A percentile compares a stretch with the other conserved stretches of the same genome.
phyloP scores from a whole-genome alignment of 129 eudicot genomes.

The Escallonia rubra region DNA sequence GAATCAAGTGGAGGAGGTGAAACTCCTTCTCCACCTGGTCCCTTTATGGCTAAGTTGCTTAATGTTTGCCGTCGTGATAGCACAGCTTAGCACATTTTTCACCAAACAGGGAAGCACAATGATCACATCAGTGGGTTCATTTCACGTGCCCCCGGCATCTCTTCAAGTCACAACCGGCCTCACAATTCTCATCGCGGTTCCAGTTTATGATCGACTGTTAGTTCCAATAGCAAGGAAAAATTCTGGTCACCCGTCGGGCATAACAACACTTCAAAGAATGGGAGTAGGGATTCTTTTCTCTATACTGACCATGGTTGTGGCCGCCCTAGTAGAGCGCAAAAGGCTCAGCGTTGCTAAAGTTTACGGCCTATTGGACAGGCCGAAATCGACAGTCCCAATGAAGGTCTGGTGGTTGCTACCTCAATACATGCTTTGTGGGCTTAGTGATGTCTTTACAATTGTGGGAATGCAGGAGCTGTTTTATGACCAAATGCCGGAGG shows the following conservation, averaged over 20 bases:
- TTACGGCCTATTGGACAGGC: slow-evolving; percentile 26
- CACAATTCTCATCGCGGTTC: slow-evolving; percentile 41
- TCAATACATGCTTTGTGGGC: slow-evolving; percentile 36
- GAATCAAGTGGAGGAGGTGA: slow-evolving; percentile 58
- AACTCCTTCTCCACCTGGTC: slow-evolving; percentile 43
- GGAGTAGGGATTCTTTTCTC: slow-evolving; percentile 45
- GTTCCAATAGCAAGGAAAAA: slow-evolving; percentile 39
- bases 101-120: slow-evolving; percentile 59
- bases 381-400: slow-evolving; percentile 28
- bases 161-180: slow-evolving; percentile 52
- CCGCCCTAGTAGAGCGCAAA: slow-evolving; percentile 43
- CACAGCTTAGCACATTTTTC: slow-evolving; percentile 56
- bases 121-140: slow-evolving; percentile 19
- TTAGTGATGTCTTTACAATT: slow-evolving; percentile 36
- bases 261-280: slow-evolving; percentile 59
- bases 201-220: slow-evolving; percentile 37
- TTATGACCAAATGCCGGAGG: slow-evolving; percentile 55
- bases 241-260: slow-evolving; percentile 45
- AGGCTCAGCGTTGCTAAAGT: slow-evolving; percentile 29
- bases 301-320: slow-evolving; percentile 33
- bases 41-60: slow-evolving; percentile 64
- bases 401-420: slow-evolving; percentile 49
- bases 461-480: slow-evolving; percentile 60
- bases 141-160: slow-evolving; percentile 40
- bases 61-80: slow-evolving; percentile 36